Base-by-base conservation (phyloP, 352 stramenopile species). In the Thraustotheca clavata region DNA sequence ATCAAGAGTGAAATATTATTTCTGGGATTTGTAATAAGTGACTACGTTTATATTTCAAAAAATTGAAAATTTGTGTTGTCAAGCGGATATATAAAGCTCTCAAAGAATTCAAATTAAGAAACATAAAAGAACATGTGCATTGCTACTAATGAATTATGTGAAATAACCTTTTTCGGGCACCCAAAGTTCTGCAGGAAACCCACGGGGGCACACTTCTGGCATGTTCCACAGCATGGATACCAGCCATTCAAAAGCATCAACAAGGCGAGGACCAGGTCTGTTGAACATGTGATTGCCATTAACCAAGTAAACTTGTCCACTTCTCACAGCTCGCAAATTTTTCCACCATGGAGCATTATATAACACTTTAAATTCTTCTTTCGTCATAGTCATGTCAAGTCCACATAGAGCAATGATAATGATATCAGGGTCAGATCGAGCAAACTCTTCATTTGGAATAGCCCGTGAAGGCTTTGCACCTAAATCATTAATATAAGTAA, bases 251-350 rank as follows among this genome's bases (percentile, higher is more conserved):
- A 66, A 29, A 14, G 59, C 59, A 18, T 66, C 59, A 16, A 66
- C 59, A 8, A 66, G 40, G 43, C 59, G 59, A 4, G 59, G 59
- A n/a, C 59, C 59, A 4, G 59, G 59, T n/a, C 59, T 39, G 33
- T 66, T 66, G 59, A 66, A 66, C 59, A 66, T 66, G 41, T 66
- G 48, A 32, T 66, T 60, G 14, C 59, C 59, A 29, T 66, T 60
- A 32, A 66, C 59, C 5, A 66, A 20, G 41, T 46, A 55, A 16
- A 60, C 26, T 14, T n/a, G 40, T 11, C 40, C 40, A 4, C 14
- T 8, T 3, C 29, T 39, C 27, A 62, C 40, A 5, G 59, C 40
- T 18, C 48, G 24, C 18, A 57, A 31, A 22, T 57, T 22, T 31
- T 47, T 57, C 48, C 48, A 57, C 24, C 24, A 47, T 4, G 48